Evolutionary conservation across 2,329 filamentous ascomycete species (phyloP), one percentile per base, ranked within the genome.

Genomic region (Septoria linicola): DNA sequence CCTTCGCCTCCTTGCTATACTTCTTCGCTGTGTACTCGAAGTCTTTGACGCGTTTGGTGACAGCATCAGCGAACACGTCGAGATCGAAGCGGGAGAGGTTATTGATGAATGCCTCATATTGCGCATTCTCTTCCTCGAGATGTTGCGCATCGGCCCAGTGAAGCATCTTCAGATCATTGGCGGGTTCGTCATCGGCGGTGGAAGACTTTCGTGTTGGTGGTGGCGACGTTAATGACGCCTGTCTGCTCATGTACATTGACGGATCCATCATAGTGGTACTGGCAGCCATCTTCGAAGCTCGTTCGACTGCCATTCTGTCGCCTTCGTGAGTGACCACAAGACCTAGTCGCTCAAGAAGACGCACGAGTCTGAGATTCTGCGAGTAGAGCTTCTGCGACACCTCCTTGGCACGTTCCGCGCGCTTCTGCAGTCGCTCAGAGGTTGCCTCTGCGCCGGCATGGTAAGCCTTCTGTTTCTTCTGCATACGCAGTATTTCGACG

Each of bases 1-100:
- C 81, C 27, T 89, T 83, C 23, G 88, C 85, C 67, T 99, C 93
- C 53, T 89, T 89, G 64, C 93, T 90, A 76, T 91, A 91, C 72
- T 96, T 97, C 51, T 91, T 87, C 14, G 91, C 91, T 53, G 93
- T 86, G 61, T 93, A 85, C 69, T 99, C 93, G 55, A 95, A 87
- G 65, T 99, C 93, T 63, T 92, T 95, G 63, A 96, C 83, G 11
- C 93, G 86, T 64, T 92, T 93, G 57, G 89, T 86, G 20, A 99
- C 79, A 0, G 88, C 85, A 52, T 97, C 92, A 40, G 84, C 82
- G 63, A 96, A 95, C 2, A 81, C 78, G 55, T 96, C 89, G 41
- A 92, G 78, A 64, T 95, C 88, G 64, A 99, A 93, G 21, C 81
- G 80, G 14, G 87, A 83, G 14, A 96, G 74, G 3, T 83, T 83